phyloP scores from a whole-genome alignment of 148 eudicot genomes.

The Vaccinium macrocarpon region DNA sequence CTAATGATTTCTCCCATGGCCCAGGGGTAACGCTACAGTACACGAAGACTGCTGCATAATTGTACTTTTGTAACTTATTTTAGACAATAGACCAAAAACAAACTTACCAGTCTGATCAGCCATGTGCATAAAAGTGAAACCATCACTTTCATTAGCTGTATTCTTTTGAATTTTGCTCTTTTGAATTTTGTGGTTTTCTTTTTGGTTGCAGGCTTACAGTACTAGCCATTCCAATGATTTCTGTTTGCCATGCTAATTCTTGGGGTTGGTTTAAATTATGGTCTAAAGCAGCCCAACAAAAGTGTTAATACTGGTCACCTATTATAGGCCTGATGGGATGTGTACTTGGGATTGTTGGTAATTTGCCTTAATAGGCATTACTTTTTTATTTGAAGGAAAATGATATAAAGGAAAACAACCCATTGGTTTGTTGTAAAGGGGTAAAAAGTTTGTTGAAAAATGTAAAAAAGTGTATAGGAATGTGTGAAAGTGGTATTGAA shows the following conservation, averaged over 20 bases:
- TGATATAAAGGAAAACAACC: too few relatives aligned
- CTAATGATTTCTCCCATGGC: background rate
- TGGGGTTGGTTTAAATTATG: background rate
- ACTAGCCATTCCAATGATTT: background rate
- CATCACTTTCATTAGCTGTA: constrained; percentile 14
- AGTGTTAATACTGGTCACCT: background rate
- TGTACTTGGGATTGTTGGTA: background rate
- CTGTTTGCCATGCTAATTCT: background rate
- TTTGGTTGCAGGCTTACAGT: background rate
- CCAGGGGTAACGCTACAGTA: constrained; percentile 2
- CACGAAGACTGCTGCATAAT: background rate
- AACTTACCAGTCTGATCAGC: background rate
- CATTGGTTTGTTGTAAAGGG: too few relatives aligned
- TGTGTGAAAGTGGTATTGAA: too few relatives aligned
- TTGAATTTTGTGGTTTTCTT: background rate
- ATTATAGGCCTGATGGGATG: background rate
- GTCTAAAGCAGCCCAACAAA: background rate
- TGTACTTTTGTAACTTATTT: background rate
- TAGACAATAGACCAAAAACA: background rate
- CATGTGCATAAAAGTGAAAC: constrained; percentile 10
- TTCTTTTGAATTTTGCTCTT: background rate
- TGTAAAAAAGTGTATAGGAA: too few relatives aligned
- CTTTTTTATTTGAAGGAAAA: background rate
- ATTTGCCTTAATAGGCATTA: background rate
- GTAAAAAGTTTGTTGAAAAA: too few relatives aligned